phyloP scores from a whole-genome alignment of 2,329 filamentous ascomycete genomes.

The Xylaria digitata region DNA sequence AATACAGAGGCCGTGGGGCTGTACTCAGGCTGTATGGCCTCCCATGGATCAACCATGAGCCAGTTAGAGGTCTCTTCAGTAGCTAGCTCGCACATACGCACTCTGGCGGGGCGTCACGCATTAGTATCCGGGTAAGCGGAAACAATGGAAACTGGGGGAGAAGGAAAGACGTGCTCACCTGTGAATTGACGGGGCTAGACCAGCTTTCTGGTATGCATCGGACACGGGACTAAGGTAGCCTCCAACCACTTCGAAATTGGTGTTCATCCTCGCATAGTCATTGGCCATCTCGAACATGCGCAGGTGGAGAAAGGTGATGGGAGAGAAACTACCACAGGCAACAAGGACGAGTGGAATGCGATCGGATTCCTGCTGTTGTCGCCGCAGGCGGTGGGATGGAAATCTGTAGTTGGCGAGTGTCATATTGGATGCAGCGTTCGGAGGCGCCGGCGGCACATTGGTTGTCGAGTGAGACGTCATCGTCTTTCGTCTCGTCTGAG shows the following conservation, averaged over 20 bases:
- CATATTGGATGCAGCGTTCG: conserved; percentile 45
- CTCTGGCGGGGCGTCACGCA: conserved; percentile 52
- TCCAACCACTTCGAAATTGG: conserved; percentile 85
- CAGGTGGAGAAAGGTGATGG: conserved; percentile 80
- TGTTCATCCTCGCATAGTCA: conserved; percentile 80
- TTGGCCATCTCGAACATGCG: conserved; percentile 85
- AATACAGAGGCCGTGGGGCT: conserved; percentile 89
- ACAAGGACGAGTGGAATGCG: conserved; percentile 74
- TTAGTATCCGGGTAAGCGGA: conserved; percentile 35
- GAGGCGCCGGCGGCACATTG: conserved; percentile 26
- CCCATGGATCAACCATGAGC: conserved; percentile 90
- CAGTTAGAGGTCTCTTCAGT: conserved; percentile 79
- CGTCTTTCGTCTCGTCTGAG: conserved; percentile 16
- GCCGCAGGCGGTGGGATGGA: conserved; percentile 69
- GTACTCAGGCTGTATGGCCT: conserved; percentile 86
- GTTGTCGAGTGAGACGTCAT: conserved; percentile 38
- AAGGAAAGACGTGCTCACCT: conserved; percentile 56
- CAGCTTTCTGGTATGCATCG: conserved; percentile 79
- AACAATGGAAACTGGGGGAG: no score
- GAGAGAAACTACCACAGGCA: conserved; percentile 78
- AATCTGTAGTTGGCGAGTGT: conserved; percentile 65
- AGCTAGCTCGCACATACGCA: conserved; percentile 88
- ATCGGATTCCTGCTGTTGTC: conserved; percentile 63
- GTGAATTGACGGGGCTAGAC: conserved; percentile 78
- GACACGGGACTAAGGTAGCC: conserved; percentile 77